These are phyloP conservation scores for Mrakia gelida DNA, from an alignment of 768 basidiomycete genomes.

Conservation along the genomic window DNA sequence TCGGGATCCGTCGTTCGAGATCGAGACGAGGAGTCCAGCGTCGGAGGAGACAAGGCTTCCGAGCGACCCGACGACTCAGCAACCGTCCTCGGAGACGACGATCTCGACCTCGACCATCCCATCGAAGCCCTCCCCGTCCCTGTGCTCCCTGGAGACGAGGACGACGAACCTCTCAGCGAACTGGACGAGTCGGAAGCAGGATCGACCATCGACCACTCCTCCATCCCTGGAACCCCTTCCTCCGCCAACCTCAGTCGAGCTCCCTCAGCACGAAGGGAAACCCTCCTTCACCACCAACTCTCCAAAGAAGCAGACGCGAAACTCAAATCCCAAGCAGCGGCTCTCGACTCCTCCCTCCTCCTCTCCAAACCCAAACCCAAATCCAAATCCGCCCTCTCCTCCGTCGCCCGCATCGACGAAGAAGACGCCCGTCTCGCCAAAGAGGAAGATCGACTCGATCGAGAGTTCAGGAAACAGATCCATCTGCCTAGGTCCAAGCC, in stretches of 20 bases:
- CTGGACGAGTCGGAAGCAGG: conserved; percentile 25
- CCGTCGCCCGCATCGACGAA: conserved; percentile 61
- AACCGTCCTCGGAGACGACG: neutral
- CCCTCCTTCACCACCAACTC: conserved; percentile 39
- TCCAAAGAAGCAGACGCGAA: conserved; percentile 46
- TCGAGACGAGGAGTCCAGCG: conserved; percentile 33
- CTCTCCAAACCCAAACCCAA: conserved; percentile 64
- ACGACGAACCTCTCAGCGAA: conserved; percentile 32
- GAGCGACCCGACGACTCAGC: conserved; percentile 31
- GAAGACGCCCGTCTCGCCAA: conserved; percentile 72
- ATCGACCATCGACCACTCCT: conserved; percentile 13
- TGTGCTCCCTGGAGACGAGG: conserved; percentile 30
- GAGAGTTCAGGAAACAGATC: conserved; percentile 85
- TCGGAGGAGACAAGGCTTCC: conserved; percentile 22
- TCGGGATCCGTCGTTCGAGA: conserved; percentile 27
- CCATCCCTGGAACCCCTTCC: neutral
- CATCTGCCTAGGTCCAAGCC: conserved; percentile 82
- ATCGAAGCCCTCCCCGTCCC: conserved; percentile 34
- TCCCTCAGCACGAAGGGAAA: conserved; percentile 35
- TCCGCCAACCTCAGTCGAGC: neutral
- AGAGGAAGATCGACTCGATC: conserved; percentile 73
- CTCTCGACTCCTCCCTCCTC: neutral
- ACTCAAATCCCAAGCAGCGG: neutral
- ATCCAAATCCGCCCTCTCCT: neutral
- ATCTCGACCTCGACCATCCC: neutral